Evolutionary conservation across 108 stramenopile genomes (phyloP).

Genomic region (Cyclotella sp.): DNA sequence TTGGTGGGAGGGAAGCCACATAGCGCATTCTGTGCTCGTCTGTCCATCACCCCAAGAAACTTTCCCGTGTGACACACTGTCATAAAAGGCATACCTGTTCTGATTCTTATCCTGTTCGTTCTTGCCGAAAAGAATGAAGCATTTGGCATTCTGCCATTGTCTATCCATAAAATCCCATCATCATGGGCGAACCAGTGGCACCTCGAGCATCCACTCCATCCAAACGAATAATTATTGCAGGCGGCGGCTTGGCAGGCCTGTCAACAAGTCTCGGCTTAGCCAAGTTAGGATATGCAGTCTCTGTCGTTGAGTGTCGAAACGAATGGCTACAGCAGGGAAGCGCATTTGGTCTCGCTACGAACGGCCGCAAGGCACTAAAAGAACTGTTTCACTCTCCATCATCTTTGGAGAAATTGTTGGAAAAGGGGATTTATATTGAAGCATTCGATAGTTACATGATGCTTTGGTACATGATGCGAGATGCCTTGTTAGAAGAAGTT

Average conservation of each 20-base stretch:
- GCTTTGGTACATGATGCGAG: constrained; percentile 42
- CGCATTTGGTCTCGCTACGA: constrained; percentile 39
- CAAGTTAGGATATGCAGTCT: constrained; percentile 1
- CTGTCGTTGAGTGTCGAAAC: constrained; percentile 24
- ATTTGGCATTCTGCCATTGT: background rate
- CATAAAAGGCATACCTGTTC: no score
- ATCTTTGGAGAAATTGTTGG: constrained; percentile 16
- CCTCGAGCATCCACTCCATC: background rate
- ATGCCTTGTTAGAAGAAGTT: constrained; percentile 37
- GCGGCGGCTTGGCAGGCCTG: constrained; percentile 44
- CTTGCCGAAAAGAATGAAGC: no score
- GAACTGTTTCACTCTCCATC: constrained; percentile 30
- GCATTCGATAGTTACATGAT: constrained; percentile 26
- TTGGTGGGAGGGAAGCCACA: no score
- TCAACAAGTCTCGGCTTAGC: constrained; percentile 28
- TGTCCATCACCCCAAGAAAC: no score
- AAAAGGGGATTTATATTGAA: constrained; percentile 24
- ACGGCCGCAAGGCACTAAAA: constrained; percentile 40
- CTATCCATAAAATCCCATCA: no score
- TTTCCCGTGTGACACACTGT: no score
- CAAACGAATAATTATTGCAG: constrained; percentile 33
- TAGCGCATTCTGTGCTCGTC: no score
- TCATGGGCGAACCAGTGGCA: no score
- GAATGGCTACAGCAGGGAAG: constrained; percentile 29
- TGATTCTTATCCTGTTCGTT: no score